Evolutionary conservation across 495 filamentous ascomycete species (phyloP), one percentile per base, ranked within the genome.

Genomic region (Podospora didyma): DNA sequence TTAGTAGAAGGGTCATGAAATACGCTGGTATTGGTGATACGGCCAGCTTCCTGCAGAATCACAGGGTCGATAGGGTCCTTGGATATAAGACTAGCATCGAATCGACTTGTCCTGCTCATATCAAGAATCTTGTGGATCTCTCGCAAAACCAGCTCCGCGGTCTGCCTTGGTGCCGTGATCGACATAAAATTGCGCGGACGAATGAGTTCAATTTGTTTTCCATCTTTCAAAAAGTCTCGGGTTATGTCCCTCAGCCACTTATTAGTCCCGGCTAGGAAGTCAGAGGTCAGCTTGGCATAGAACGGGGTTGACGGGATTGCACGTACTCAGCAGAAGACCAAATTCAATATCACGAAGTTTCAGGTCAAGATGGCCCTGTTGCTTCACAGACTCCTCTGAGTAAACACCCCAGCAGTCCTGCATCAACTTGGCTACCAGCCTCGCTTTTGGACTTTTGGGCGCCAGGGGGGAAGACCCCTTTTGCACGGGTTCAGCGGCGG

Each of bases 21-120:
- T n/a, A 78, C 61, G 20, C 74, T 35, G 3, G 72, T 67, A 54
- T 77, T 76, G 12, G 76, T 79, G 20, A 80, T 58, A 7, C 64
- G 69, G 6, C 67, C 73, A 17, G 79, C 51, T 52, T 78, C 72
- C 35, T 73, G 62, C 2, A 80, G 58, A 2, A 69, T 37, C 5
- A 53, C 57, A 21, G 62, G 55, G 9, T 58, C 47, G 10, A 72
- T 41, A 19, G 57, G 45, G 12, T 64, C 28, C 1, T 60, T 31
- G 4, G 63, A 52, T 31, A 73, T 21, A 2, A 69, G 50, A 21
- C 53, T 42, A 23, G 51, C 49, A 19, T 58, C 44, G 23, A 66
- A 60, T 5, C 57, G 46, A 24, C 46, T 24, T 16, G 56, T 61
- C 56, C 60, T 58, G 3, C 63, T 63, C 2, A 58, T 49, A n/a